phyloP scores from a whole-genome alignment of 1,284 basidiomycete species.

The Trametes pubescens region DNA sequence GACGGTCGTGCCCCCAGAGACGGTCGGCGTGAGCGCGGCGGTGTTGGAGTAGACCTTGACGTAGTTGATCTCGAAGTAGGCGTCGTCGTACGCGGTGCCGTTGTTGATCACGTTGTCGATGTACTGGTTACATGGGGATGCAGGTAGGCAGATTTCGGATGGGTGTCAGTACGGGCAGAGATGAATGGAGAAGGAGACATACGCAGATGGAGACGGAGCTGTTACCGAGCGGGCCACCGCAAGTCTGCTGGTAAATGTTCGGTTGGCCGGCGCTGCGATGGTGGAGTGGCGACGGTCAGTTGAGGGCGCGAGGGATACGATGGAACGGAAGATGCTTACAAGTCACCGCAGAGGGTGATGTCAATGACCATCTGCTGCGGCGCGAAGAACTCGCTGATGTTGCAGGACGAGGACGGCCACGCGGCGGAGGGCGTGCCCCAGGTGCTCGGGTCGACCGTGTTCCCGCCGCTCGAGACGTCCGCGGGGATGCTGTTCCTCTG shows the following conservation, averaged over 20 bases:
- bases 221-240: conserved; percentile 39
- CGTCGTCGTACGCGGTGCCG: conserved; percentile 54
- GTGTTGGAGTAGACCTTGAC: conserved; percentile 49
- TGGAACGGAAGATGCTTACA: conserved; percentile 34
- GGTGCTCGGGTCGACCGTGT: conserved; percentile 55
- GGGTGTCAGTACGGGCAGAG: not conserved
- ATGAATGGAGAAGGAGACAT: conserved; percentile 9
- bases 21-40: conserved; percentile 18
- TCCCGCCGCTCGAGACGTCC: conserved; percentile 35
- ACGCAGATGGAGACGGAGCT: conserved; percentile 36
- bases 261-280: conserved; percentile 54
- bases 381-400: conserved; percentile 59
- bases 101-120: conserved; percentile 62
- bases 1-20: conserved; percentile 5
- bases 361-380: conserved; percentile 62
- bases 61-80: conserved; percentile 61
- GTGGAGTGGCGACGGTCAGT: not conserved
- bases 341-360: conserved; percentile 64
- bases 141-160: too few species aligned
- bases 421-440: conserved; percentile 69
- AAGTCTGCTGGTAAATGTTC: conserved; percentile 49
- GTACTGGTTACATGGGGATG: too few species aligned
- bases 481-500: conserved; percentile 48
- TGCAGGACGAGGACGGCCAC: conserved; percentile 56
- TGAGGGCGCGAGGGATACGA: not conserved